phyloP scores from a whole-genome alignment of 306 rosid species.

The Quercus engelmannii region DNA sequence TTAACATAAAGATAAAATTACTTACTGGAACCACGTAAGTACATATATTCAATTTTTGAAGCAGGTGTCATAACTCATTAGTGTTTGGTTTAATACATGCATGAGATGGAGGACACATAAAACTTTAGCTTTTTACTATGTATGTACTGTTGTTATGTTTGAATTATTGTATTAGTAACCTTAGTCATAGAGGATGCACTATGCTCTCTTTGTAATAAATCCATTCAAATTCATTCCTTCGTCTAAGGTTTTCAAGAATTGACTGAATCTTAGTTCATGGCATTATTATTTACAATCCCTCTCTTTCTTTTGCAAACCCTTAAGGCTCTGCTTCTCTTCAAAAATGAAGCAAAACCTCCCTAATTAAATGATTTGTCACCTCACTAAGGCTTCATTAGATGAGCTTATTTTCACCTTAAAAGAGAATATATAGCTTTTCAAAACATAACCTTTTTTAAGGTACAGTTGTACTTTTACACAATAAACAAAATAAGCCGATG shows the following conservation, averaged over 20 bases:
- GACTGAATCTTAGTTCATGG: neutral
- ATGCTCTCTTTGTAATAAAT: neutral
- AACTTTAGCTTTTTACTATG: neutral
- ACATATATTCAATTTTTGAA: neutral
- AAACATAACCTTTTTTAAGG: no score
- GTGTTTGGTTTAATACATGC: neutral
- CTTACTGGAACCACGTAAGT: neutral
- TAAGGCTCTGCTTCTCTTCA: neutral
- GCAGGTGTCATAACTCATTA: neutral
- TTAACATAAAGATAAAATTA: neutral
- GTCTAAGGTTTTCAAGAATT: neutral
- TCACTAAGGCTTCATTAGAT: no score
- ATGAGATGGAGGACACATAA: neutral
- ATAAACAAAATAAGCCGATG: no score
- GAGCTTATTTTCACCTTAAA: no score
- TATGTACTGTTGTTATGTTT: neutral
- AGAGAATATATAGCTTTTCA: no score
- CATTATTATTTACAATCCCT: neutral
- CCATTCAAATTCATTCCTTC: neutral
- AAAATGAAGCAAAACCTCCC: neutral
- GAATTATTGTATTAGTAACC: neutral
- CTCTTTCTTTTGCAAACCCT: neutral
- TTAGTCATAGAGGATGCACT: neutral
- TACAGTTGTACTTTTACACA: no score
- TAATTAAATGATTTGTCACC: no score